A percentile compares a stretch with the other conserved stretches of the same genome.
These are phyloP conservation scores for Brassica carinata DNA, from an alignment of 345 rosid genomes.

Conservation along the genomic window DNA sequence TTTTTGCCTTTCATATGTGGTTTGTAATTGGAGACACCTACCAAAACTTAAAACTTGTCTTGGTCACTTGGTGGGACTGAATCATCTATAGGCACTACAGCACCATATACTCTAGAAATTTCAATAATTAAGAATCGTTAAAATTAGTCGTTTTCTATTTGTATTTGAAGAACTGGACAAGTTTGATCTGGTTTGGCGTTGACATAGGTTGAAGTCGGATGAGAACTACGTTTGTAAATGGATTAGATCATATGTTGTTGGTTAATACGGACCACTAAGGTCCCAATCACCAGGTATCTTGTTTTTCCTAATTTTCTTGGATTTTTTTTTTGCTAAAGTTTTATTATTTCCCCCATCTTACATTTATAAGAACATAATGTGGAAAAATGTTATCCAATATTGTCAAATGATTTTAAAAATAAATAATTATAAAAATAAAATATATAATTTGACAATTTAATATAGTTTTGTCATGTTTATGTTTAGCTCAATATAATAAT, in stretches of 20 bases:
- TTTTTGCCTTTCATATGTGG: neutral
- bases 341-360: too few species aligned
- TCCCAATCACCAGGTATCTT: conserved; percentile 38
- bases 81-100: neutral
- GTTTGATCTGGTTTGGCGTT: neutral
- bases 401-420: too few species aligned
- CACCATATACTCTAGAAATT: neutral
- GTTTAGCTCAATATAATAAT: too few species aligned
- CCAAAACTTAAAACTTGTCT: neutral
- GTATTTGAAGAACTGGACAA: neutral
- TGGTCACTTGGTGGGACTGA: neutral
- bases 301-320: conserved; percentile 16
- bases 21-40: neutral
- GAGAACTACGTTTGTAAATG: conserved; percentile 5
- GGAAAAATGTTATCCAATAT: too few species aligned
- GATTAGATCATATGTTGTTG: conserved; percentile 22
- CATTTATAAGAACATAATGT: too few species aligned
- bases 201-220: neutral
- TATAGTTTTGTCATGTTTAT: too few species aligned
- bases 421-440: too few species aligned
- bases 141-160: neutral
- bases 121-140: neutral
- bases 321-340: neutral
- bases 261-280: conserved; percentile 19
- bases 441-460: too few species aligned